phyloP scores from a whole-genome alignment of 2,329 filamentous ascomycete genomes.

The Pseudocercospora ulei region DNA sequence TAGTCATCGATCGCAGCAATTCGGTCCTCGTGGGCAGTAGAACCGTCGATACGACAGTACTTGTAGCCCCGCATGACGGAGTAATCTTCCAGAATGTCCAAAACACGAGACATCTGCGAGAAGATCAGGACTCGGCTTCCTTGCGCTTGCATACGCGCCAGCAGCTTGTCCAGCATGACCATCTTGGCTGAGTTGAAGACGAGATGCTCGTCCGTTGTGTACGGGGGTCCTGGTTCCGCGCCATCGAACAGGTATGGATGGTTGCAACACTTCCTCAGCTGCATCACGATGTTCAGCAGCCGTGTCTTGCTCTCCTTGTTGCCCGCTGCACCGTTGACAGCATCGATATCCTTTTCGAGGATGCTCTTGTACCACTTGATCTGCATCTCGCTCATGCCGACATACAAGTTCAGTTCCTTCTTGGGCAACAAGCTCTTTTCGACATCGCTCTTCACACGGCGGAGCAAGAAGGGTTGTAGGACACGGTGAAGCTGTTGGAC shows the following conservation, averaged over 20 bases:
- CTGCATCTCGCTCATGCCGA: slow-evolving; percentile 99
- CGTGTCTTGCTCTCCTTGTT: slow-evolving; percentile 97
- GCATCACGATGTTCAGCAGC: slow-evolving; percentile 97
- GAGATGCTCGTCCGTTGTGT: slow-evolving; percentile 94
- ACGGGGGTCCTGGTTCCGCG: slow-evolving; percentile 90
- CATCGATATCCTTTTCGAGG: slow-evolving; percentile 96
- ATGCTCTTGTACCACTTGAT: slow-evolving; percentile 99
- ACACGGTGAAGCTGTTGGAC: slow-evolving; percentile 93
- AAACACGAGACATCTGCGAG: slow-evolving; percentile 94
- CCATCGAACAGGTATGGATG: slow-evolving; percentile 97
- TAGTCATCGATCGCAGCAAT: slow-evolving; percentile 97
- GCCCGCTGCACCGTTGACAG: slow-evolving; percentile 89
- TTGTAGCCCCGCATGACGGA: slow-evolving; percentile 91
- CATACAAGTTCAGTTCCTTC: slow-evolving; percentile 93
- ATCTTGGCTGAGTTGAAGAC: slow-evolving; percentile 93
- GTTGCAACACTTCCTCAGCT: slow-evolving; percentile 96
- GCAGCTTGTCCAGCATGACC: slow-evolving; percentile 86
- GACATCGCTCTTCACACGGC: slow-evolving; percentile 93
- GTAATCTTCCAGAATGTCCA: slow-evolving; percentile 97
- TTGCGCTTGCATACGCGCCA: slow-evolving; percentile 70
- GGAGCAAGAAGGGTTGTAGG: slow-evolving; percentile 81
- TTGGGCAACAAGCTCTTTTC: slow-evolving; percentile 96
- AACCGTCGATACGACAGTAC: slow-evolving; percentile 94
- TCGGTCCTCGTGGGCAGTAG: slow-evolving; percentile 93
- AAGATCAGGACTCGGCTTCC: slow-evolving; percentile 97